Evolutionary conservation across 2,329 filamentous ascomycete genomes (phyloP), one percentile per base, ranked within the genome.

Genomic region (Trichoderma lentiforme): DNA sequence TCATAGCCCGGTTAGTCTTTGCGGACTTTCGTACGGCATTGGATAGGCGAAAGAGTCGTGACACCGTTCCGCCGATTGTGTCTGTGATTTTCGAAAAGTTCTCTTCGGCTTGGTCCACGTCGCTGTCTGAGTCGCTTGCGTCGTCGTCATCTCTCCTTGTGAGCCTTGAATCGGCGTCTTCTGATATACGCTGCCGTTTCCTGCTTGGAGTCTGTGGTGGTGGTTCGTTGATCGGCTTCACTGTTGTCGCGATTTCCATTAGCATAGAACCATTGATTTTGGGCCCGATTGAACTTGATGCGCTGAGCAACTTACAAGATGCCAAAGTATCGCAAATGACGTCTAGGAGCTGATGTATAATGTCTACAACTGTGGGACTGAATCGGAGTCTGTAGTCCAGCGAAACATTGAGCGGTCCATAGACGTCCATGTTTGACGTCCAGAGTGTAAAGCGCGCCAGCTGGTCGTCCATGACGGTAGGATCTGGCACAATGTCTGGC

Each of bases 401-500:
- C 64, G 64, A 67, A 39, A 57, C 51, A 57, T 67, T 67, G 64
- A 57, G 51, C 47, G 64, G 64, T 21, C 51, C 64, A 9, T 39
- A 67, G 51, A 67, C 51, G 51, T 67, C 64, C 64, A 57, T 67
- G 18, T 67, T 57, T 36, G 51, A 57, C n/a, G 64, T 18, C 64
- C 64, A 67, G 15, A 67, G 21, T 28, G 64, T 67, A 67, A 67
- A 66, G 21, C 64, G 64, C 47, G 64, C 64, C 64, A 66, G 64
- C 30, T 66, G 64, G 32, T 67, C 64, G 28, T 67, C 64, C 24
- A 67, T 39, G 32, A 67, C 28, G 1, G 51, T 57, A 15, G 64
- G 64, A 30, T 57, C 64, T 3, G 64, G 64, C 32, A 57, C 64
- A 11, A 67, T 30, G 12, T 67, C 51, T 21, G 64, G 64, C 51